Percentiles rank a stretch among this genome's conserved stretches.
These are phyloP conservation scores for Picocystis sp. DNA, from an alignment of 163 green algal genomes.

Conservation along the genomic window DNA sequence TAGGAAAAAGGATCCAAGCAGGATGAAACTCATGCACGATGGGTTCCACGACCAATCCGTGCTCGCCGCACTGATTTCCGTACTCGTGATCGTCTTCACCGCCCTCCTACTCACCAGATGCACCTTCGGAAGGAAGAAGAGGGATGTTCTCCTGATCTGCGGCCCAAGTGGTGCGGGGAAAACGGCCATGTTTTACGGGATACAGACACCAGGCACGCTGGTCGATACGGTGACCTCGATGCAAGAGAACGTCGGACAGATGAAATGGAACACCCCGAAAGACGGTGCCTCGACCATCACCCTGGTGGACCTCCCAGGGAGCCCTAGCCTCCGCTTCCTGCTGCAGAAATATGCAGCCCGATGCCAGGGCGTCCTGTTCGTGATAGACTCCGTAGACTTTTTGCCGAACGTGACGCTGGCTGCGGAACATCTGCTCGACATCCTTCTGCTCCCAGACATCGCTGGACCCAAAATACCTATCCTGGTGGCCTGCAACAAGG, in stretches of 20 bases:
- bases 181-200: constrained; percentile 5
- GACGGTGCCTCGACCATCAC: constrained; percentile 7
- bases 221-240: constrained; percentile 11
- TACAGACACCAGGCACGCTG: not conserved
- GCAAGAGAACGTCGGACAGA: constrained; percentile 9
- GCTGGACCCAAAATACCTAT: constrained; percentile 33
- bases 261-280: not conserved
- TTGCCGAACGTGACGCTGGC: constrained; percentile 29
- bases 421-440: constrained; percentile 36
- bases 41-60: no score
- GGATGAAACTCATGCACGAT: no score
- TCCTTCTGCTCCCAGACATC: constrained; percentile 27
- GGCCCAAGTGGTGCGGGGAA: constrained; percentile 6
- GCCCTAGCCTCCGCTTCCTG: constrained; percentile 27
- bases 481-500: constrained; percentile 68
- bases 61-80: no score
- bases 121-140: no score
- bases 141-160: not conserved
- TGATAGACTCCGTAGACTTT: constrained; percentile 49
- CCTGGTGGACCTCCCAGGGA: constrained; percentile 51
- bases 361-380: constrained; percentile 35
- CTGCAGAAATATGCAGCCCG: constrained; percentile 11
- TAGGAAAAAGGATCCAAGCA: no score
- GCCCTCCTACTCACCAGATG: no score
- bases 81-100: no score